These are phyloP conservation scores for Logfia minima DNA, from an alignment of 129 eudicot species.

Conservation along the genomic window DNA sequence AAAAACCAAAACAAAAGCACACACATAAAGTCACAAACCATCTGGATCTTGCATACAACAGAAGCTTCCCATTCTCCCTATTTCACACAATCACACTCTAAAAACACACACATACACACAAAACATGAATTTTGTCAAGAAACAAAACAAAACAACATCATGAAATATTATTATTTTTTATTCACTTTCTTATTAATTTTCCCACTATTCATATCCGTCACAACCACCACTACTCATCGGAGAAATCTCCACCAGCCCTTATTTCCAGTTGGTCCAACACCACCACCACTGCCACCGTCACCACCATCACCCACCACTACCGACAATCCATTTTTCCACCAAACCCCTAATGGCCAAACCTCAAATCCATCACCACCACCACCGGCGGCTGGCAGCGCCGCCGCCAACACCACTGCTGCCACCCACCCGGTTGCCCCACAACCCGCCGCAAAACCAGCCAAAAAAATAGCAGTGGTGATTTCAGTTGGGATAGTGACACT, in stretches of 20 bases:
- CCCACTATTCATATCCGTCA: conserved; percentile 23
- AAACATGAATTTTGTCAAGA: conserved; percentile 46
- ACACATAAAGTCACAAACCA: conserved; percentile 8
- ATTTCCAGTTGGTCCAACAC: conserved; percentile 61
- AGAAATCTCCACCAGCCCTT: conserved; percentile 92
- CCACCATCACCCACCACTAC: conserved; percentile 49
- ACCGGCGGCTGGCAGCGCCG: conserved; percentile 27
- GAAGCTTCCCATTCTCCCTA: conserved; percentile 60
- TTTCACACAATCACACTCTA: not conserved
- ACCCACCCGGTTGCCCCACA: conserved; percentile 55
- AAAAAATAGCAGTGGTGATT: conserved; percentile 72
- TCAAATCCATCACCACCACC: conserved; percentile 48
- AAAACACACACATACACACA: conserved; percentile 8
- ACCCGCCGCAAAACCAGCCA: conserved; percentile 49
- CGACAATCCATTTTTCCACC: conserved; percentile 81
- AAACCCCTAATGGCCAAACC: conserved; percentile 52
- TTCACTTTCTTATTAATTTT: conserved; percentile 35
- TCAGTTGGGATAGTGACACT: conserved; percentile 78
- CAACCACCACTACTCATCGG: conserved; percentile 34
- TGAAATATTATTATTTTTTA: conserved; percentile 12
- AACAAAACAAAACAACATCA: conserved; percentile 37
- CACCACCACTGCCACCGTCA: conserved; percentile 51
- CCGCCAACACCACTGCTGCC: conserved; percentile 38
- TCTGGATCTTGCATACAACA: conserved; percentile 61
- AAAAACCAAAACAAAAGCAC: conserved; percentile 21